Percentiles rank a stretch among this genome's conserved stretches.
These are phyloP conservation scores for Saturnispora halmiae DNA, from an alignment of 805 yeast genomes.

Conservation along the genomic window DNA sequence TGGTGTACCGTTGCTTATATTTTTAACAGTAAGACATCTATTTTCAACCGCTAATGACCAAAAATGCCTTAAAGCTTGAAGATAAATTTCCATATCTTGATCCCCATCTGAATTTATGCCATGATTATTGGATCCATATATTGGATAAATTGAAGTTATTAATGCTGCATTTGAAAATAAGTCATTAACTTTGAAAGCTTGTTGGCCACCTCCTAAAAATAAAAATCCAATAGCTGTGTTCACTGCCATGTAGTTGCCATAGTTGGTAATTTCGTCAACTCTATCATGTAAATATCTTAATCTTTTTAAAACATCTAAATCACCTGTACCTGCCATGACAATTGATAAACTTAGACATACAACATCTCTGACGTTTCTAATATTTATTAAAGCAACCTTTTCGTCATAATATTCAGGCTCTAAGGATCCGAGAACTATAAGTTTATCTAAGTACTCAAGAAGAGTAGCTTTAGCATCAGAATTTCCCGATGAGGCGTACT, in stretches of 20 bases:
- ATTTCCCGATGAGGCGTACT: conserved; percentile 64
- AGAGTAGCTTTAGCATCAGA: conserved; percentile 45
- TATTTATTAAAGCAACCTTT: conserved; percentile 43
- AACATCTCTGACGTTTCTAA: conserved; percentile 47
- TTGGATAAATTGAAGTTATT: conserved; percentile 69
- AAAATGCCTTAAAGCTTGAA: conserved; percentile 81
- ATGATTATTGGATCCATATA: conserved; percentile 40
- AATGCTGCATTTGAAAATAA: conserved; percentile 60
- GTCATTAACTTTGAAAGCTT: conserved; percentile 54
- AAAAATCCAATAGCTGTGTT: conserved; percentile 81
- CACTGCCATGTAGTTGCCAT: conserved; percentile 67
- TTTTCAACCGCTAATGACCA: conserved; percentile 83
- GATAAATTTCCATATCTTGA: conserved; percentile 34
- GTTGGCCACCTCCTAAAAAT: conserved; percentile 89
- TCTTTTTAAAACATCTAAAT: conserved; percentile 65
- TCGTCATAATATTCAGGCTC: conserved; percentile 48
- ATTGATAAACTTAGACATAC: conserved; percentile 58
- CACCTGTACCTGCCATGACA: conserved; percentile 89
- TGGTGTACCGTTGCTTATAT: conserved; percentile 52
- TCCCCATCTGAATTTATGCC: conserved; percentile 16
- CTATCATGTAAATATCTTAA: conserved; percentile 60
- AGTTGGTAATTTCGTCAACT: conserved; percentile 34
- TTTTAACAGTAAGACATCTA: conserved; percentile 70
- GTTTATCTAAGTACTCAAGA: conserved; percentile 43
- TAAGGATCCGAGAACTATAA: conserved; percentile 35